These are phyloP conservation scores for Hyaloraphidium curvatum DNA, from an alignment of 192 early-diverging fungal species.

Conservation along the genomic window DNA sequence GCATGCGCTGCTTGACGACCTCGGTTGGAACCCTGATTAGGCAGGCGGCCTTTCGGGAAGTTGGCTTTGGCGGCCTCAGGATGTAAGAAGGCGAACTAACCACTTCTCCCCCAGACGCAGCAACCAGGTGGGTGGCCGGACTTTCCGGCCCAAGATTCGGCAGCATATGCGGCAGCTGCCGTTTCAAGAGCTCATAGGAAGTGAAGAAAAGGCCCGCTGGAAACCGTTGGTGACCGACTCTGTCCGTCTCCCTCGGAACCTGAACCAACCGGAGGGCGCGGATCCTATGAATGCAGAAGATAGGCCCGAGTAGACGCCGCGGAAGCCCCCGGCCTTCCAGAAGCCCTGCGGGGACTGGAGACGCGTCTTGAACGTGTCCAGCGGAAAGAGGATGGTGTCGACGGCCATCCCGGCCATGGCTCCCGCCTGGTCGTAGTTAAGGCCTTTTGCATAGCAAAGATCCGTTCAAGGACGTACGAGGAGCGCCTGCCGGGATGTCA, in stretches of 20 bases:
- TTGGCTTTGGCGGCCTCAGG: not conserved
- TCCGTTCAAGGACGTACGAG: too few species aligned
- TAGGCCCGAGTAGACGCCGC: conserved; percentile 77
- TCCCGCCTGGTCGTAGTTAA: conserved; percentile 51
- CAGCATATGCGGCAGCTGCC: conserved; percentile 15
- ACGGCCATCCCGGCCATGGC: conserved; percentile 81
- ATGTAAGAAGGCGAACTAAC: conserved; percentile 22
- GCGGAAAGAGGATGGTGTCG: conserved; percentile 79
- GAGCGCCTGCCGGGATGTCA: too few species aligned
- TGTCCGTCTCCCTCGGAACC: not conserved
- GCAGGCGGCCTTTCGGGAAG: conserved; percentile 48
- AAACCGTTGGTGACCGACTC: not conserved
- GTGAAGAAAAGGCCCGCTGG: conserved; percentile 64
- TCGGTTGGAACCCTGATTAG: conserved; percentile 87
- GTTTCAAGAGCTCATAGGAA: conserved; percentile 70
- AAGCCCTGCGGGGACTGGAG: conserved; percentile 76
- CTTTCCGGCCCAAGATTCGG: conserved; percentile 22
- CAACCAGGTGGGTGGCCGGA: conserved; percentile 63
- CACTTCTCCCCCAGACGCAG: conserved; percentile 78
- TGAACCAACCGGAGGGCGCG: conserved; percentile 52
- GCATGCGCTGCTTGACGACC: conserved; percentile 89
- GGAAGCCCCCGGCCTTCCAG: conserved; percentile 63
- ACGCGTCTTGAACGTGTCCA: conserved; percentile 95
- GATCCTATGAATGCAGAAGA: conserved; percentile 82
- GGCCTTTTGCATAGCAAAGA: too few species aligned